A percentile compares a stretch with the other conserved stretches of the same genome.
Evolutionary conservation across 176 grass and related monocot species (phyloP).

Genomic region (Aegilops speltoides): DNA sequence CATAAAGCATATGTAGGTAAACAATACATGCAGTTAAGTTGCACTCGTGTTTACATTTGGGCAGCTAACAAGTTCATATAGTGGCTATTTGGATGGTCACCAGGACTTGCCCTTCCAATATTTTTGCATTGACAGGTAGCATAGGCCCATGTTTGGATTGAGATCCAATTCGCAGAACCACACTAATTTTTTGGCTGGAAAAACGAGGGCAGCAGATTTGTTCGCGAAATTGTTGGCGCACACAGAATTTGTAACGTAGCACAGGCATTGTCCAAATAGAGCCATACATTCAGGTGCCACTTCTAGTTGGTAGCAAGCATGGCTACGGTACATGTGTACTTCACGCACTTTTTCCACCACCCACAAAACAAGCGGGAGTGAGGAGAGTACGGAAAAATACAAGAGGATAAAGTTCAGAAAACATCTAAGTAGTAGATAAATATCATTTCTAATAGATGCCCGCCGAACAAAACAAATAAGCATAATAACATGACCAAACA

Average conservation of each 20-base stretch:
- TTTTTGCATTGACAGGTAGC: background rate
- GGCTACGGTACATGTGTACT: background rate
- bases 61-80: background rate
- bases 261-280: background rate
- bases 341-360: background rate
- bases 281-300: background rate
- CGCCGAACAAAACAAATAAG: background rate
- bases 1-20: background rate
- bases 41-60: conserved; percentile 19
- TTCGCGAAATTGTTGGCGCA: background rate
- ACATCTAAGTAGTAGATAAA: background rate
- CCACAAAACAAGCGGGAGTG: background rate
- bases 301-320: background rate
- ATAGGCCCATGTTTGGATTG: background rate
- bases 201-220: background rate
- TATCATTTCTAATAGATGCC: background rate
- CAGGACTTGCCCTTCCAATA: background rate
- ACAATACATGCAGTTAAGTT: background rate
- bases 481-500: background rate
- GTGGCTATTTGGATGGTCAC: background rate
- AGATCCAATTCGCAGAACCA: background rate
- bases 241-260: background rate
- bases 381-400: background rate
- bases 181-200: background rate
- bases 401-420: background rate